These are phyloP conservation scores for Xylariaceae sp. DNA, from an alignment of 2,329 filamentous ascomycete genomes.

Conservation along the genomic window DNA sequence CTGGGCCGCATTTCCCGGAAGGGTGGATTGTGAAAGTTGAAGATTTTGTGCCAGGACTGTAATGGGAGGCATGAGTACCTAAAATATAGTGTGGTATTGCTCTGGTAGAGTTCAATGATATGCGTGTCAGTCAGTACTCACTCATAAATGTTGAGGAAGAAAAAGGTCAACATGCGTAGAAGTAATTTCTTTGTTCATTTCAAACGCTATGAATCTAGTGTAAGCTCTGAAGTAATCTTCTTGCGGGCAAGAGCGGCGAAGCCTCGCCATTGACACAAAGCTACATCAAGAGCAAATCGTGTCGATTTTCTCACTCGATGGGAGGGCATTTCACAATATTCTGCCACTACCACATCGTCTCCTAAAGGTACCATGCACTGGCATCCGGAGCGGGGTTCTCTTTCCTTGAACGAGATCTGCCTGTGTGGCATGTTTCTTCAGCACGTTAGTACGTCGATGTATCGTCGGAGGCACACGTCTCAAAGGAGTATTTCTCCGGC, in stretches of 20 bases:
- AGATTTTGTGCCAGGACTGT: conserved; percentile 41
- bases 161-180: background rate
- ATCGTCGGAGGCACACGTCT: background rate
- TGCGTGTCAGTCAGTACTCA: background rate
- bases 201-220: background rate
- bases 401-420: background rate
- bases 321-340: conserved; percentile 62
- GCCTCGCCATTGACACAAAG: background rate
- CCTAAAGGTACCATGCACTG: conserved; percentile 1
- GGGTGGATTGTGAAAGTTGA: conserved; percentile 46
- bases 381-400: background rate
- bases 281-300: conserved; percentile 2
- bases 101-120: background rate
- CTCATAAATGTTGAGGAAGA: background rate
- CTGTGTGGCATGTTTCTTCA: background rate
- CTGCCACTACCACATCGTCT: conserved; percentile 35
- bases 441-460: background rate
- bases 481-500: conserved; percentile 66
- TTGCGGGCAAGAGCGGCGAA: background rate
- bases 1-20: conserved; percentile 43
- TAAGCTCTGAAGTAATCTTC: no score
- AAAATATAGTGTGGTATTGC: no score
- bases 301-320: conserved; percentile 7
- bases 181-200: background rate
- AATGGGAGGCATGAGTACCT: background rate